Percentiles rank a stretch among this genome's conserved stretches.
Conservation (phyloP, 768 basidiomycete species). For the Suillus sp. region DNA sequence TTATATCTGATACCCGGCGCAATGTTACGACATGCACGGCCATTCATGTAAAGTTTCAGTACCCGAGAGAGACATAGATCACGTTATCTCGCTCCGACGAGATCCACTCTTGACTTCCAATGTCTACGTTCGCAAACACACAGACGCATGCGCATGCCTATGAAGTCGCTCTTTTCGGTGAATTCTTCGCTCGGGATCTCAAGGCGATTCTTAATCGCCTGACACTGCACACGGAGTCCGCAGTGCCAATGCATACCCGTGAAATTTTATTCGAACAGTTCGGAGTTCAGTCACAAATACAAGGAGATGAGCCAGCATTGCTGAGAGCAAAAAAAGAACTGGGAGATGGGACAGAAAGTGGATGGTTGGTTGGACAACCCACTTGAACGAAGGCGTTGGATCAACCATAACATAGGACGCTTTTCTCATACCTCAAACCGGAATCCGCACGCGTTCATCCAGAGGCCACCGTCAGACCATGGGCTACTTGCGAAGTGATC, state of each 20-base stretch:
- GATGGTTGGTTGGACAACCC: conserved; percentile 52
- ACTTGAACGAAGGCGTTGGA: conserved; percentile 4
- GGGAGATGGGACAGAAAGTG: conserved; percentile 50
- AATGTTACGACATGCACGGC: not conserved
- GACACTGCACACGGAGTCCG: conserved; percentile 79
- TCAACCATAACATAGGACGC: conserved; percentile 47
- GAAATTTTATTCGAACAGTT: conserved; percentile 84
- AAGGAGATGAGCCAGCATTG: conserved; percentile 67
- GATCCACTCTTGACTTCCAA: not conserved
- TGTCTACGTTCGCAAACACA: conserved; percentile 24
- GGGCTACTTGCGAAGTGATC: conserved; percentile 76
- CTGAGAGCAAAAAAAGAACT: conserved; percentile 78
- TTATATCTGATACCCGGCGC: not conserved
- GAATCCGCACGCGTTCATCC: conserved; percentile 84
- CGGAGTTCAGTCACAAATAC: conserved; percentile 64
- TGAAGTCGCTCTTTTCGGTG: conserved; percentile 82
- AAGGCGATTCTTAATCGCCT: conserved; percentile 78
- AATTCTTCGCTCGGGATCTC: conserved; percentile 78
- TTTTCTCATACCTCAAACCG: conserved; percentile 82
- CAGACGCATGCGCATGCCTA: conserved; percentile 55
- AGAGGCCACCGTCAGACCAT: conserved; percentile 84
- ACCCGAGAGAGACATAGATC: not conserved
- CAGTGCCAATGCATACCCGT: conserved; percentile 68
- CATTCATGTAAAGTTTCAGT: not conserved
- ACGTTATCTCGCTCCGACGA: not conserved